Evolutionary conservation across 2,329 filamentous ascomycete genomes (phyloP).

Genomic region (Penicillium sclerotigenum): DNA sequence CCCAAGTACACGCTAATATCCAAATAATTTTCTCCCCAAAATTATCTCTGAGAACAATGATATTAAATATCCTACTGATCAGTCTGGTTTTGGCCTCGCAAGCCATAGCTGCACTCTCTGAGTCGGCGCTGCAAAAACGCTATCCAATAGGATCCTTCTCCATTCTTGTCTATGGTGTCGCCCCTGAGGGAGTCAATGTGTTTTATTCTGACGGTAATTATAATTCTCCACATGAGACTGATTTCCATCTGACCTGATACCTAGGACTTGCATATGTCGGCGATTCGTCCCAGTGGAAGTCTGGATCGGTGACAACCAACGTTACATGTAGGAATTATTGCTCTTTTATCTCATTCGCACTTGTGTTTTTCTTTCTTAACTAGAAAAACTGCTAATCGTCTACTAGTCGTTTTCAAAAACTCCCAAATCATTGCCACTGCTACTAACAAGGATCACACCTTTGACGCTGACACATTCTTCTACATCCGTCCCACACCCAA

Average conservation of each 20-base stretch:
- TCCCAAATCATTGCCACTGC: conserved; percentile 12
- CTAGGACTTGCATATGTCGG: conserved; percentile 21
- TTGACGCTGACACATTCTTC: conserved; percentile 14
- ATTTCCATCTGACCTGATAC: neutral
- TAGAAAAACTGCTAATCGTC: neutral
- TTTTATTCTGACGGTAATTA: conserved; percentile 20
- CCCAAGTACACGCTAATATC: neutral
- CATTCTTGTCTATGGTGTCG: conserved; percentile 16
- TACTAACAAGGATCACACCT: conserved; percentile 11
- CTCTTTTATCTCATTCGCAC: neutral
- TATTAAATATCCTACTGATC: neutral
- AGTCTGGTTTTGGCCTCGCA: conserved; percentile 7
- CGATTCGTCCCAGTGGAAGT: conserved; percentile 15
- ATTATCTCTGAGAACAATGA: conserved; percentile 6
- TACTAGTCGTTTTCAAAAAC: conserved; percentile 13
- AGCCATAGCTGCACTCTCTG: conserved; percentile 1
- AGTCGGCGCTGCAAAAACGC: conserved; percentile 10
- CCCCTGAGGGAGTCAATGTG: neutral
- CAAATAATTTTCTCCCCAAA: neutral
- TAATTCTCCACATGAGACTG: too few relatives aligned
- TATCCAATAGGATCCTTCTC: conserved; percentile 15
- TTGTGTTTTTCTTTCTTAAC: too few relatives aligned
- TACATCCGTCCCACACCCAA: conserved; percentile 16
- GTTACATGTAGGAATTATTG: conserved; percentile 14
- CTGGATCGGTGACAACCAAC: conserved; percentile 16